Conservation (phyloP, 2,329 filamentous ascomycete species). For the Thielaviopsis ethacetica region DNA sequence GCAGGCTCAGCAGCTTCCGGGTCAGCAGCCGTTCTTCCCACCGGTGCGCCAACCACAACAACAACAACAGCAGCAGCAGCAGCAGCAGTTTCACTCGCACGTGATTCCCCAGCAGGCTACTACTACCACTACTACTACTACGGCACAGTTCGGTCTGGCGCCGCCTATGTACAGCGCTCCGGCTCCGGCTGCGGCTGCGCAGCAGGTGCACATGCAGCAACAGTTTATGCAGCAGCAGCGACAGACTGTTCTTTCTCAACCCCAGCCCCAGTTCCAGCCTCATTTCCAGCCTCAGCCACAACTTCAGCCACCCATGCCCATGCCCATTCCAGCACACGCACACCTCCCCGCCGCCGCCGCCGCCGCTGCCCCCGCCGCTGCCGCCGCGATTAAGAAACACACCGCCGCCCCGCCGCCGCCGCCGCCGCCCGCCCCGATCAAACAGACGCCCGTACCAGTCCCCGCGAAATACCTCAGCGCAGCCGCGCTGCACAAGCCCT, state of each 20-base stretch:
- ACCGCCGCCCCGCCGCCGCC: too few relatives aligned
- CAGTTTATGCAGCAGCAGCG: background rate
- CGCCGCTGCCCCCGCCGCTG: background rate
- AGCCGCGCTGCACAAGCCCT: background rate
- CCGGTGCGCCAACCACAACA: background rate
- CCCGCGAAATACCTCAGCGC: conserved; percentile 23
- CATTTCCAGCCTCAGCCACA: background rate
- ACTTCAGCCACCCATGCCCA: background rate
- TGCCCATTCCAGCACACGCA: too few relatives aligned
- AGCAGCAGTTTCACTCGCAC: background rate
- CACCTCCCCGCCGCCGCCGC: too few relatives aligned
- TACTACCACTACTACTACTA: too few relatives aligned
- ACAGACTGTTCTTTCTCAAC: background rate
- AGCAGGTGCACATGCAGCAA: background rate
- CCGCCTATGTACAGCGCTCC: background rate
- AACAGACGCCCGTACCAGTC: conserved; percentile 28
- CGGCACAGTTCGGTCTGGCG: background rate
- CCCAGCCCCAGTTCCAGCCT: background rate
- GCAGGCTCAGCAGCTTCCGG: background rate
- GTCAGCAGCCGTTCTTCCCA: background rate
- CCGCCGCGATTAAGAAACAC: background rate
- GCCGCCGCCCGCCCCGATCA: conserved; percentile 17
- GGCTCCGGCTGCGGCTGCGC: background rate
- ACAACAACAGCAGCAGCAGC: background rate
- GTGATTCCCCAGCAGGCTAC: background rate